These are phyloP conservation scores for Eimeria necatrix DNA, from an alignment of 169 alveolate genomes.

Conservation along the genomic window DNA sequence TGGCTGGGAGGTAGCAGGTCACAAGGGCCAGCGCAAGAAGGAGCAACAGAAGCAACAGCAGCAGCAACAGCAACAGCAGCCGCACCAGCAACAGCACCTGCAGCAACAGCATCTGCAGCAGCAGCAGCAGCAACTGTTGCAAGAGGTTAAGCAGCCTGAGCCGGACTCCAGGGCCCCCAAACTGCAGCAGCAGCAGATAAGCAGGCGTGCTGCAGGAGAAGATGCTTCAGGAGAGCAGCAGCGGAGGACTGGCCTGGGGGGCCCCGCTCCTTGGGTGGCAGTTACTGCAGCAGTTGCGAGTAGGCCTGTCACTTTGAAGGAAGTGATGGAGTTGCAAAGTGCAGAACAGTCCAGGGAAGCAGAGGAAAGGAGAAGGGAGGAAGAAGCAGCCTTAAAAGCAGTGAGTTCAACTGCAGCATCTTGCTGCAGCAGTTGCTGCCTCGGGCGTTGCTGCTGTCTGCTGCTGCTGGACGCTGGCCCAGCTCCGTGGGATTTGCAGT, in stretches of 20 bases:
- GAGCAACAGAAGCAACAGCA: conserved; percentile 65
- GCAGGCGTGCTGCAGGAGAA: conserved; percentile 41
- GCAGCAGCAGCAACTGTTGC: conserved; percentile 15
- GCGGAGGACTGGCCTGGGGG: conserved; percentile 56
- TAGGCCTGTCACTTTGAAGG: conserved; percentile 36
- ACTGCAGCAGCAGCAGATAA: conserved; percentile 45
- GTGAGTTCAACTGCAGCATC: background rate
- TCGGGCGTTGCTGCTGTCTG: background rate
- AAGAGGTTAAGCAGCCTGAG: conserved; percentile 44
- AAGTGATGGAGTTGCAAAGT: conserved; percentile 63
- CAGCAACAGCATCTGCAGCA: conserved; percentile 28
- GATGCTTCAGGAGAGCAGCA: conserved; percentile 58
- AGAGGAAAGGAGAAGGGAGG: conserved; percentile 44
- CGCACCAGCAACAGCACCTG: conserved; percentile 27
- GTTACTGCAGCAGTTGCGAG: conserved; percentile 68
- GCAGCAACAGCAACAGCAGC: conserved; percentile 46
- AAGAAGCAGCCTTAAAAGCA: conserved; percentile 27
- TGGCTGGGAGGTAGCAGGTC: conserved; percentile 55
- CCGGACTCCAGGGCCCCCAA: conserved; percentile 29
- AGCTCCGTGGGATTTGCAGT: background rate
- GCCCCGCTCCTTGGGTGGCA: conserved; percentile 61
- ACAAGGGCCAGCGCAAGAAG: conserved; percentile 64
- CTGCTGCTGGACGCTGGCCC: background rate
- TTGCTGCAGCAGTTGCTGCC: background rate
- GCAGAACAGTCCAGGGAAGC: conserved; percentile 45